A percentile compares a stretch with the other conserved stretches of the same genome.
Evolutionary conservation across 148 eudicot species (phyloP).

Genomic region (Rhododendron kiyosumense): DNA sequence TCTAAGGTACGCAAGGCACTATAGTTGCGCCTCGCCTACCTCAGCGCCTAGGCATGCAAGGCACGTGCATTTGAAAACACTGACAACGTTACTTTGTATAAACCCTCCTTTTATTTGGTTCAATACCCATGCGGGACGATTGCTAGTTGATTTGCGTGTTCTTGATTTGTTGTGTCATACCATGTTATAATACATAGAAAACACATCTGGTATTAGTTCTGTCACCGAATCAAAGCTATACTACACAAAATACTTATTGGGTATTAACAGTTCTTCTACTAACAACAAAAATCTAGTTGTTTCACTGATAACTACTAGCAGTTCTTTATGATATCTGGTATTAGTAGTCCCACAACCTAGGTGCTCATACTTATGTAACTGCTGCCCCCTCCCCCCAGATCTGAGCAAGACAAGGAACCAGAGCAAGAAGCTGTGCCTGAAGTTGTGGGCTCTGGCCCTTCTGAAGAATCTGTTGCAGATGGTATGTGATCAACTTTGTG

Average conservation of each 20-base stretch:
- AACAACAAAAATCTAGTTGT: neutral
- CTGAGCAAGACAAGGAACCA: conserved; percentile 98
- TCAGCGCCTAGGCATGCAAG: neutral
- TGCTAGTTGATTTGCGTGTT: neutral
- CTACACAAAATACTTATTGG: neutral
- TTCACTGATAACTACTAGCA: neutral
- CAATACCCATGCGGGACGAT: neutral
- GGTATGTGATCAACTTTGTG: conserved; percentile 34
- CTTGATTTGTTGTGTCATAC: neutral
- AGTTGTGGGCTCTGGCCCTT: conserved; percentile 55
- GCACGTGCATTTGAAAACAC: neutral
- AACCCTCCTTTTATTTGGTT: neutral
- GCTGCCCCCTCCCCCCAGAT: conserved; percentile 37
- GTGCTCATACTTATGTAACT: neutral
- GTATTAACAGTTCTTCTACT: neutral
- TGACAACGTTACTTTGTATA: neutral
- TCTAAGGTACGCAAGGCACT: neutral
- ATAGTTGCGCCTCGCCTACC: neutral
- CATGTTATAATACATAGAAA: neutral
- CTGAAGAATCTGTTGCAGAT: conserved; percentile 70
- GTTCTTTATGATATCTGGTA: neutral
- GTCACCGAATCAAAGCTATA: neutral
- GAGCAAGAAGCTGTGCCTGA: conserved; percentile 79
- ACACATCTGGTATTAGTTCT: neutral
- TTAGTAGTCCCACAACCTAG: neutral